These are phyloP conservation scores for Neurospora sp. DNA, from an alignment of 495 filamentous ascomycete species.

Conservation along the genomic window DNA sequence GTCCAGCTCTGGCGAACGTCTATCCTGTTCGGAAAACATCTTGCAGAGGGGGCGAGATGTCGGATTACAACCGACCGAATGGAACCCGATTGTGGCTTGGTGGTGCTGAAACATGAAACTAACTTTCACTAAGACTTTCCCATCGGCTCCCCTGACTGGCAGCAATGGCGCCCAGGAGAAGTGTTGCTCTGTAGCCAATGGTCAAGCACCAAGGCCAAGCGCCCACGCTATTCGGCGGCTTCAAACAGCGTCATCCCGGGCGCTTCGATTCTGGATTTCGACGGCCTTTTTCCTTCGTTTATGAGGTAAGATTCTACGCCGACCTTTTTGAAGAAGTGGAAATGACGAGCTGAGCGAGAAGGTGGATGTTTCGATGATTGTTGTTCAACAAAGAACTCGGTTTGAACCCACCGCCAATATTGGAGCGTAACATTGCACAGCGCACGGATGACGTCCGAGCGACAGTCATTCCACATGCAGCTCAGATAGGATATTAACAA, in stretches of 20 bases:
- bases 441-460: neutral
- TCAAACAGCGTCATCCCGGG: neutral
- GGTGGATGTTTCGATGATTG: neutral
- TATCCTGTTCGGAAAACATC: neutral
- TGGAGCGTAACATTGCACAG: neutral
- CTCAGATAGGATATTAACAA: neutral
- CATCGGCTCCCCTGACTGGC: neutral
- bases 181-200: neutral
- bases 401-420: neutral
- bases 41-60: neutral
- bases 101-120: neutral
- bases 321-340: neutral
- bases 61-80: neutral
- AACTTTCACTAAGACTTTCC: neutral
- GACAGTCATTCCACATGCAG: neutral
- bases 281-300: neutral
- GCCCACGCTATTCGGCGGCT: neutral
- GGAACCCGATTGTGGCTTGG: neutral
- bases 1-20: neutral
- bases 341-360: neutral
- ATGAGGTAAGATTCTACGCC: neutral
- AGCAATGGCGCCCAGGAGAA: neutral
- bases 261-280: neutral
- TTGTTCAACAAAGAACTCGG: neutral
- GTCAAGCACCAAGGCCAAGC: neutral